These are phyloP conservation scores for Suillus plorans DNA, from an alignment of 768 basidiomycete species.

Conservation along the genomic window DNA sequence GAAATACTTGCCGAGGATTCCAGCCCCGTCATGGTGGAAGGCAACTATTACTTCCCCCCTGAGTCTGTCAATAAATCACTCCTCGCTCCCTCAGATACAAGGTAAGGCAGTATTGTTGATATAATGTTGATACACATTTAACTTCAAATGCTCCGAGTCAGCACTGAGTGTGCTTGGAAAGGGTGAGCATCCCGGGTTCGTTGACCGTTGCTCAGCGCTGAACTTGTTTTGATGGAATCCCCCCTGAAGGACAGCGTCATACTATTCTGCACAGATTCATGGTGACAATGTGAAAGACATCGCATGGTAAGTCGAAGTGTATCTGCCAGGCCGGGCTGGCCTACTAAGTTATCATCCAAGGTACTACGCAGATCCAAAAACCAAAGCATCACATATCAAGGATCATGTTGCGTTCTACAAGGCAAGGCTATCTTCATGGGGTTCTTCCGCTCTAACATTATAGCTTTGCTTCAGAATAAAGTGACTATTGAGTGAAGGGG, in stretches of 20 bases:
- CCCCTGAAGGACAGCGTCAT: slow-evolving; percentile 53
- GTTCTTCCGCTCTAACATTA: background rate
- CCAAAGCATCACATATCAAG: slow-evolving; percentile 61
- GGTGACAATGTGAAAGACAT: slow-evolving; percentile 53
- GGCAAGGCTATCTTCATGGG: slow-evolving; percentile 33
- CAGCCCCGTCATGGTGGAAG: slow-evolving; percentile 57
- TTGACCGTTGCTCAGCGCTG: background rate
- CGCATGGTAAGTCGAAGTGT: slow-evolving; percentile 53
- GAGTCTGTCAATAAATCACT: slow-evolving; percentile 43
- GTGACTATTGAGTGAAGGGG: background rate
- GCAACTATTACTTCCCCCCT: slow-evolving; percentile 76
- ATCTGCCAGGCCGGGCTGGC: background rate
- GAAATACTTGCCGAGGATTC: slow-evolving; percentile 57
- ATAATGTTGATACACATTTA: background rate
- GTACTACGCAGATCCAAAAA: slow-evolving; percentile 52
- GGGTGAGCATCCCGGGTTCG: slow-evolving; percentile 43
- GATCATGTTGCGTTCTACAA: slow-evolving; percentile 79
- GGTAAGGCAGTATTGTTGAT: slow-evolving; percentile 33
- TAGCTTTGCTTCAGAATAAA: background rate
- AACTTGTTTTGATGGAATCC: background rate
- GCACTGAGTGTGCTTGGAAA: slow-evolving; percentile 69
- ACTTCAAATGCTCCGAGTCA: slow-evolving; percentile 19
- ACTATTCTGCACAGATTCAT: slow-evolving; percentile 57
- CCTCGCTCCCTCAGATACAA: slow-evolving; percentile 52
- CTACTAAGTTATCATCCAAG: background rate